Base-by-base conservation (phyloP, 495 filamentous ascomycete genomes). In the Xylaria nigripes region DNA sequence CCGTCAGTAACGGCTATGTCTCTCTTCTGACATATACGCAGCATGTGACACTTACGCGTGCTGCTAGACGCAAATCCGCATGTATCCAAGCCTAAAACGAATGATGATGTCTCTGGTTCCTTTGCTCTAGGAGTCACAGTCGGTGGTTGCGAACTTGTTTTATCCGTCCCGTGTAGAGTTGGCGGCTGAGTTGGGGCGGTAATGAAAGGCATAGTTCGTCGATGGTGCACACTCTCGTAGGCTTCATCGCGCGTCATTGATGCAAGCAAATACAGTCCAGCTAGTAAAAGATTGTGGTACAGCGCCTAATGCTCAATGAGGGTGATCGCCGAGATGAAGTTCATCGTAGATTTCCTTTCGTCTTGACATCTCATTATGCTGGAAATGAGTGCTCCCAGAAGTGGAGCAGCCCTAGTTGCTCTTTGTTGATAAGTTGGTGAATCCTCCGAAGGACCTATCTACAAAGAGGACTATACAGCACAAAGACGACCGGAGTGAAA, bases 1-100 rank as follows among this genome's bases (percentile, higher is more conserved):
- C 9, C 16, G 38, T 25, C 10, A 32, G 16, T 22, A 36, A 2
- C 8, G 2, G 32, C 13, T 6, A 1, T 2, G 15, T 23, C 7
- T 12, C 6, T 8, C 7, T 47, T 18, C n/a, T 2, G 4, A 32
- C 9, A 12, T 41, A 10, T 6, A 9, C 27, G 16, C 23, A 23
- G 43, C 19, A n/a, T 13, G n/a, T 24, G 16, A 15, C n/a, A 58
- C 63, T 62, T 45, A 64, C 64, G 54, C 25, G 59, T 58, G 29
- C 56, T 60, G 6, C 36, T 19, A 5, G 51, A 54, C 2, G 53
- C 57, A 32, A 61, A 66, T 23, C 64, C 64, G 45, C 64, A 66
- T 12, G 61, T 66, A 19, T 66, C 50, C 8, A 55, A 4, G 5
- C 61, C 61, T 13, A 66, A 22, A 27, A 56, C 34, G 29, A 64